Percentiles rank a stretch among this genome's conserved stretches.
Evolutionary conservation across 1,284 basidiomycete genomes (phyloP).

Genomic region (Athelia psychrophila): DNA sequence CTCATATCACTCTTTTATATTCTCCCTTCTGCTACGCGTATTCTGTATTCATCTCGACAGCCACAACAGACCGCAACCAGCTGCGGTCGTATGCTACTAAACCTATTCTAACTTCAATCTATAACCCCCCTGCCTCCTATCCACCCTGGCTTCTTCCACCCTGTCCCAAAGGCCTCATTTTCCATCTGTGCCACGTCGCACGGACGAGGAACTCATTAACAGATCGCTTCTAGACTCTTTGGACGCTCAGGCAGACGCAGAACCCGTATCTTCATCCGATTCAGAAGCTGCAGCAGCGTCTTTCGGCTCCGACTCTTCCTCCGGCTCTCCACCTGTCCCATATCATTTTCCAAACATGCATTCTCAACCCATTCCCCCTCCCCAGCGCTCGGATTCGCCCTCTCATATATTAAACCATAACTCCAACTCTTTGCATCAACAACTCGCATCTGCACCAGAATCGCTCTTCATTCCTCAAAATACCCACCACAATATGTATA

Average conservation of each 20-base stretch:
- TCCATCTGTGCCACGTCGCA: conserved; percentile 1
- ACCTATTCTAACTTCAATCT: conserved; percentile 1
- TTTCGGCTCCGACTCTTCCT: conserved; percentile 47
- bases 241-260: conserved; percentile 77
- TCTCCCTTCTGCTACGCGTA: no score
- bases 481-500: conserved; percentile 40
- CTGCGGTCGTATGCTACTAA: not conserved
- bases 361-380: conserved; percentile 36
- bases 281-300: conserved; percentile 48
- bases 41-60: not conserved
- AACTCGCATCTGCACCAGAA: conserved; percentile 32
- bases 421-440: conserved; percentile 28
- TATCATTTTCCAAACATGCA: conserved; percentile 47
- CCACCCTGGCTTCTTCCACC: conserved; percentile 1
- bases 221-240: conserved; percentile 76
- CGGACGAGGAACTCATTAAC: conserved; percentile 80
- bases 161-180: not conserved
- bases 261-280: conserved; percentile 54
- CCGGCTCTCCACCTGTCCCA: conserved; percentile 52
- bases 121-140: not conserved
- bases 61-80: not conserved
- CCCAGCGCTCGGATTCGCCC: conserved; percentile 49
- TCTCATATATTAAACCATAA: conserved; percentile 22
- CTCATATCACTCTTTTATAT: no score
- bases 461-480: conserved; percentile 23